These are phyloP conservation scores for Pythium apleroticum DNA, from an alignment of 352 stramenopile genomes.

Conservation along the genomic window DNA sequence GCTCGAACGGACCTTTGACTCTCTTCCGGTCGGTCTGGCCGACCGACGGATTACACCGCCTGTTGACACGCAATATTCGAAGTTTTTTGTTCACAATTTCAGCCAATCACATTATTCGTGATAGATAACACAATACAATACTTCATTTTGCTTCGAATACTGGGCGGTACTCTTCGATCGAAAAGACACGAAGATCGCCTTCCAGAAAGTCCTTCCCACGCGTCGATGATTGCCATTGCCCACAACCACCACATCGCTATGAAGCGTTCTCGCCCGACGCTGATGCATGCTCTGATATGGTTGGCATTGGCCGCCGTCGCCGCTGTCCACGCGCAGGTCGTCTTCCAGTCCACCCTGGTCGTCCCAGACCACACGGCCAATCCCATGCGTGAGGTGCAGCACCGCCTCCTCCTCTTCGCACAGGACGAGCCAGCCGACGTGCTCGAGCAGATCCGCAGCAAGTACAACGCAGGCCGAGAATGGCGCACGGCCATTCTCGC, in stretches of 20 bases:
- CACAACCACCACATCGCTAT: not conserved
- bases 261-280: not conserved
- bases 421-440: slow-evolving; percentile 31
- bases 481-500: slow-evolving; percentile 21
- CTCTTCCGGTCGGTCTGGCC: not conserved
- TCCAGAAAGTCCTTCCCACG: not conserved
- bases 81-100: not conserved
- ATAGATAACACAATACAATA: not conserved
- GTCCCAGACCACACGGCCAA: slow-evolving; percentile 1
- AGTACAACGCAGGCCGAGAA: slow-evolving; percentile 13
- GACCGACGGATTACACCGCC: slow-evolving; percentile 3
- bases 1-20: not conserved
- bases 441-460: slow-evolving; percentile 21
- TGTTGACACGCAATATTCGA: slow-evolving; percentile 5
- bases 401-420: slow-evolving; percentile 22
- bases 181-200: slow-evolving; percentile 11
- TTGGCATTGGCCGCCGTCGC: not conserved
- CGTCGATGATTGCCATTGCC: not conserved
- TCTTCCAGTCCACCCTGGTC: slow-evolving; percentile 23
- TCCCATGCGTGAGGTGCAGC: slow-evolving; percentile 1
- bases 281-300: not conserved
- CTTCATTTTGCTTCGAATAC: not conserved
- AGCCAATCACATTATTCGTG: not conserved
- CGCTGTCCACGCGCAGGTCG: slow-evolving; percentile 12
- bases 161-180: not conserved